Evolutionary conservation across 306 rosid genomes (phyloP).

Genomic region (Prosopis cineraria): DNA sequence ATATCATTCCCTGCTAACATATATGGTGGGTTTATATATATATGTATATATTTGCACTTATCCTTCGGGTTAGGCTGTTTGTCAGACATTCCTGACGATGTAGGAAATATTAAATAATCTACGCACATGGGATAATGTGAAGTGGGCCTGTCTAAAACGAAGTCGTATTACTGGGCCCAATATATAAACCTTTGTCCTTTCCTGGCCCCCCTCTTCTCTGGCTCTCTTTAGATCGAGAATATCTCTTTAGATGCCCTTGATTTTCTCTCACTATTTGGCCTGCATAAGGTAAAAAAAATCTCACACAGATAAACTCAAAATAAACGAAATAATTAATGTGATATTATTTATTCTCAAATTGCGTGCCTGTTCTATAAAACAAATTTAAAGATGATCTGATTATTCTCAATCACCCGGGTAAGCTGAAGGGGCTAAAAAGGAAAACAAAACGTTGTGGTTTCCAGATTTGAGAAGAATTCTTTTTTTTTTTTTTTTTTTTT

Average conservation of each 20-base stretch:
- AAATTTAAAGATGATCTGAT: neutral
- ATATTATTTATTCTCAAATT: neutral
- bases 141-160: neutral
- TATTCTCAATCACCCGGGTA: neutral
- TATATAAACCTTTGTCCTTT: neutral
- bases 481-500: neutral
- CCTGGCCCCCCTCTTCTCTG: too few species aligned
- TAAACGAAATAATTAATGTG: neutral
- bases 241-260: conserved; percentile 3
- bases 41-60: neutral
- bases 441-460: neutral
- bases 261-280: neutral
- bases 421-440: neutral
- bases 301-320: neutral
- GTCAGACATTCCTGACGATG: neutral
- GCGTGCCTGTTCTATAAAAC: neutral
- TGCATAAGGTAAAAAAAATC: neutral
- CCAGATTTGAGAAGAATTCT: conserved; percentile 1
- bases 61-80: neutral
- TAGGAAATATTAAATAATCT: neutral
- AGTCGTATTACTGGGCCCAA: neutral
- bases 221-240: neutral
- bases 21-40: too few species aligned
- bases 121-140: neutral
- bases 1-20: neutral